Base-by-base conservation (phyloP, 2,329 filamentous ascomycete genomes). In the Apiospora marii region DNA sequence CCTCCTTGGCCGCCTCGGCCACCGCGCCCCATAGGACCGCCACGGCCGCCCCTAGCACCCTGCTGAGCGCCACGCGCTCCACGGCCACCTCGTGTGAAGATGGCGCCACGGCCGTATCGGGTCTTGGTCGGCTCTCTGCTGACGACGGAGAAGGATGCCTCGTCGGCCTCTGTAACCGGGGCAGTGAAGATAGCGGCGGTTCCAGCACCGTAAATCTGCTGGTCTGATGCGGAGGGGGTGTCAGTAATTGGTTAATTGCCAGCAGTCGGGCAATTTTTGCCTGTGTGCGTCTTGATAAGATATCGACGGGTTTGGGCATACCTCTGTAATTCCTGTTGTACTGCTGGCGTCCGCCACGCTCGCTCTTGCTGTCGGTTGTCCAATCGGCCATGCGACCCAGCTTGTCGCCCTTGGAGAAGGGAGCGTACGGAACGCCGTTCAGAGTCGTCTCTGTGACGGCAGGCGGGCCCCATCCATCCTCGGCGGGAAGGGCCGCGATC, bases 321-420 rank as follows among this genome's bases (percentile, higher is more conserved):
- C 95, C 95, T 91, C 96, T 92, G 85, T 93, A 98, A 84, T 95
- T 96, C 78, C 96, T 90, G 84, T 96, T 95, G 84, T 97, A 98
- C 82, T 96, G 94, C 83, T 93, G 92, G 82, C 96, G 89, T 74
- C 94, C 94, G 77, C 93, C 93, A 74, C 91, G 88, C 69, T 92
- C 90, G 78, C 96, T 94, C 86, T 98, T 98, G 83, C 93, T 92
- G 82, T 98, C 96, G 68, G 91, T 82, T 24, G 95, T 97, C 96
- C 96, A 99, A 88, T 99, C 96, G 74, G 96, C 96, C 95, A 99
- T 98, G 83, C 96, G 95, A 81, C 96, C 96, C 74, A 99, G 89
- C 89, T 98, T 98, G 88, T 99, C 96, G 82, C 94, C 95, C 86
- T 99, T 99, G 77, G 95, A 98, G 88, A 96, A 99, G 74, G 96